A percentile compares a stretch with the other conserved stretches of the same genome.
These are phyloP conservation scores for Teratosphaeria destructans DNA, from an alignment of 2,329 filamentous ascomycete species.

Conservation along the genomic window DNA sequence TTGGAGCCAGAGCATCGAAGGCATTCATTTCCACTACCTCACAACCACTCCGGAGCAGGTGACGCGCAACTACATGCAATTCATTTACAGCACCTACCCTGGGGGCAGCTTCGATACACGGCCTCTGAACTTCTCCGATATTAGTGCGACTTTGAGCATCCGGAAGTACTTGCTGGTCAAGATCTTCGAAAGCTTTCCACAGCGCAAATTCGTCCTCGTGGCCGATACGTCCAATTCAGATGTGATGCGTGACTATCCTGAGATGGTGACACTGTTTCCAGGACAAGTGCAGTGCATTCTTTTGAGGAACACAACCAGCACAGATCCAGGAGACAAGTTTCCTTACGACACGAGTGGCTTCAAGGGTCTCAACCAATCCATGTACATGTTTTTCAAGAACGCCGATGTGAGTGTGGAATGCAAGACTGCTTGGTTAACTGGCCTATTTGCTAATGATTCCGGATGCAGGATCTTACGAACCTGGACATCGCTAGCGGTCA, in stretches of 20 bases:
- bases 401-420: conserved; percentile 38
- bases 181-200: conserved; percentile 63
- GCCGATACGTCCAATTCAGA: conserved; percentile 70
- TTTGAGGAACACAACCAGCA: conserved; percentile 62
- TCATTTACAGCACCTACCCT: conserved; percentile 69
- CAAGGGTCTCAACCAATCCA: conserved; percentile 52
- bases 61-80: conserved; percentile 67
- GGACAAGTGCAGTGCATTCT: conserved; percentile 68
- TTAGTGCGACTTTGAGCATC: conserved; percentile 60
- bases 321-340: conserved; percentile 56
- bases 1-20: conserved; percentile 55
- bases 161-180: conserved; percentile 59
- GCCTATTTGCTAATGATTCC: not conserved
- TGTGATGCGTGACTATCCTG: conserved; percentile 51
- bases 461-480: conserved; percentile 44
- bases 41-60: conserved; percentile 72
- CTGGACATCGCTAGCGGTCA: conserved; percentile 59
- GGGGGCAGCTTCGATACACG: conserved; percentile 68
- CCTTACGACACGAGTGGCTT: conserved; percentile 68
- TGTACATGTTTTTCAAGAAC: conserved; percentile 71
- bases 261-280: conserved; percentile 54
- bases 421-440: not conserved
- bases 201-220: conserved; percentile 64
- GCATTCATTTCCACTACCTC: conserved; percentile 71
- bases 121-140: conserved; percentile 69